phyloP scores from a whole-genome alignment of 768 basidiomycete genomes.

The Antrodiella citrinella region DNA sequence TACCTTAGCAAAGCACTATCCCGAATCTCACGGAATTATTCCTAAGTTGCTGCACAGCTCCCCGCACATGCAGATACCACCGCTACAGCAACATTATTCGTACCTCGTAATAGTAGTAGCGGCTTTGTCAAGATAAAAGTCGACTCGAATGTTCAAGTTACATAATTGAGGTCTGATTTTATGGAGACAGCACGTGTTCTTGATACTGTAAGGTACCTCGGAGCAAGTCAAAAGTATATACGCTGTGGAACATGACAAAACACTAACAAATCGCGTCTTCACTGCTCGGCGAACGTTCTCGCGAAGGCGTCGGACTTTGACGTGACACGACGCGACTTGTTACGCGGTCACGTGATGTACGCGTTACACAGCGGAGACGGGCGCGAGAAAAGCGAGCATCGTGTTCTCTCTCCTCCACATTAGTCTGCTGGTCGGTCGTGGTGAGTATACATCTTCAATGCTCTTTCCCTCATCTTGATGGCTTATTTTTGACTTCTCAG shows the following conservation, averaged over 20 bases:
- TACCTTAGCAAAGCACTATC: too few species aligned
- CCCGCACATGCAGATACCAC: too few species aligned
- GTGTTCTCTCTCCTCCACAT: background rate
- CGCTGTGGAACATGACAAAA: too few species aligned
- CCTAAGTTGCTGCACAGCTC: too few species aligned
- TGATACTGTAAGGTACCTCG: too few species aligned
- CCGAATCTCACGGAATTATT: too few species aligned
- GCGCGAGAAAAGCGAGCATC: background rate
- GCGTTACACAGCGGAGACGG: background rate
- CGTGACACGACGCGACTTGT: background rate
- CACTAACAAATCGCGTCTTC: too few species aligned
- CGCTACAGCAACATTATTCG: too few species aligned
- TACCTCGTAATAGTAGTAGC: too few species aligned
- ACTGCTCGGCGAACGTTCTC: background rate
- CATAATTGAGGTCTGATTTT: background rate
- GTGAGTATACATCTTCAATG: background rate
- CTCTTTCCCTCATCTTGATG: background rate
- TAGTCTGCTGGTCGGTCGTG: background rate
- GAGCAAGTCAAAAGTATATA: too few species aligned
- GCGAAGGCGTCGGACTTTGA: background rate
- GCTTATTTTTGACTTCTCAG: background rate
- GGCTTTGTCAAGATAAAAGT: too few species aligned
- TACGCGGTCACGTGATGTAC: background rate
- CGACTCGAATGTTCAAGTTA: background rate
- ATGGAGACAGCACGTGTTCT: background rate